Evolutionary conservation across 1,284 basidiomycete genomes (phyloP).

Genomic region (Lentinula novae-zelandiae): DNA sequence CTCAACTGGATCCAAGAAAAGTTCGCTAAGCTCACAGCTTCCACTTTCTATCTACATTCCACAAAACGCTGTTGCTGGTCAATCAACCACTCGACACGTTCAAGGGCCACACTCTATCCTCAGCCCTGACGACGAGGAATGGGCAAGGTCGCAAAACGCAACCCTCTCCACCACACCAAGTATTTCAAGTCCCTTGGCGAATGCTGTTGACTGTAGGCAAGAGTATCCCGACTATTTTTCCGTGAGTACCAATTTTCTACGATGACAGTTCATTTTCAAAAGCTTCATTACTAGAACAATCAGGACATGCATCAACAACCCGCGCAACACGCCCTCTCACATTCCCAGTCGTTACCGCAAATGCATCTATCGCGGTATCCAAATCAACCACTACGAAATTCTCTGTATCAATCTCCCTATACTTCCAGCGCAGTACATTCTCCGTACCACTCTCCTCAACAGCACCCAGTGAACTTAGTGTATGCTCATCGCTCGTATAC

Average conservation of each 20-base stretch:
- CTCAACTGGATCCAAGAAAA: neutral
- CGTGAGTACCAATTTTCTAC: neutral
- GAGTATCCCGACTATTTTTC: neutral
- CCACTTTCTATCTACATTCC: constrained; percentile 7
- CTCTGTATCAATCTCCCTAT: neutral
- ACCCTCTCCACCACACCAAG: neutral
- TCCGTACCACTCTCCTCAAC: neutral
- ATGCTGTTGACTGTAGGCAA: neutral
- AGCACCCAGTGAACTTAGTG: neutral
- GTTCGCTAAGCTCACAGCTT: neutral
- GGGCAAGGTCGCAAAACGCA: neutral
- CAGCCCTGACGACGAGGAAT: neutral
- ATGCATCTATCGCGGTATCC: neutral
- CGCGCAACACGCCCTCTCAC: neutral
- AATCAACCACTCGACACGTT: neutral
- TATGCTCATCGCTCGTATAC: neutral
- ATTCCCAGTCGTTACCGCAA: constrained; percentile 1
- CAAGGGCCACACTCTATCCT: neutral
- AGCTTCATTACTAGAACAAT: neutral
- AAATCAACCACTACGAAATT: neutral
- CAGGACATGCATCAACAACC: neutral
- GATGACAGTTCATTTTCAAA: neutral
- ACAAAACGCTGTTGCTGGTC: neutral
- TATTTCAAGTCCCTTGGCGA: neutral
- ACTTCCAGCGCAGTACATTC: neutral